These are phyloP conservation scores for Aphanomyces stellatus DNA, from an alignment of 352 stramenopile species.

Conservation along the genomic window DNA sequence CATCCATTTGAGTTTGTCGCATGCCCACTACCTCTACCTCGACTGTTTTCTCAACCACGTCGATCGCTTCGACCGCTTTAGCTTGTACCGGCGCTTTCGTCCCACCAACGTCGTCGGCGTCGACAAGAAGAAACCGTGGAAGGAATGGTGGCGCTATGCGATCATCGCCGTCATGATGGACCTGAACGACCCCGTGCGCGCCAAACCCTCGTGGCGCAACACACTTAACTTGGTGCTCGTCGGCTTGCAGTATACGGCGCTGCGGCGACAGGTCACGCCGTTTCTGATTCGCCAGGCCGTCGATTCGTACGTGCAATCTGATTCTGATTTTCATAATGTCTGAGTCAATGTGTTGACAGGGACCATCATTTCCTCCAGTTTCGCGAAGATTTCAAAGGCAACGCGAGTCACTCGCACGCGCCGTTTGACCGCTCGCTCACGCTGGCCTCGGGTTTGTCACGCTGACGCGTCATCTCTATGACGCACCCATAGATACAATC, in stretches of 20 bases:
- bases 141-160: conserved; percentile 4
- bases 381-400: conserved; percentile 16
- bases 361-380: conserved; percentile 20
- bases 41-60: conserved; percentile 11
- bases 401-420: neutral
- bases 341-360: too few species aligned
- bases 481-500: neutral
- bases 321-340: too few species aligned
- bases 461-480: neutral
- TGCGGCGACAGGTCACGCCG: neutral
- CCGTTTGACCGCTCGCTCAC: conserved; percentile 4
- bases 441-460: neutral
- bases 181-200: conserved; percentile 8
- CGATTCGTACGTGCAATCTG: too few species aligned
- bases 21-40: neutral
- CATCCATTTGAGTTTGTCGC: conserved; percentile 3
- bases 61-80: conserved; percentile 18
- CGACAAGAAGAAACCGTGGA: neutral
- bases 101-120: neutral
- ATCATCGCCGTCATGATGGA: conserved; percentile 8
- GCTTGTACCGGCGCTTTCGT: conserved; percentile 14
- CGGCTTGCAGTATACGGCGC: conserved; percentile 1
- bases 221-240: conserved; percentile 8
- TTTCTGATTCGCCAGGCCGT: neutral
- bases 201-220: neutral